phyloP scores from a whole-genome alignment of 2,329 filamentous ascomycete species.

The Scedosporium boydii region DNA sequence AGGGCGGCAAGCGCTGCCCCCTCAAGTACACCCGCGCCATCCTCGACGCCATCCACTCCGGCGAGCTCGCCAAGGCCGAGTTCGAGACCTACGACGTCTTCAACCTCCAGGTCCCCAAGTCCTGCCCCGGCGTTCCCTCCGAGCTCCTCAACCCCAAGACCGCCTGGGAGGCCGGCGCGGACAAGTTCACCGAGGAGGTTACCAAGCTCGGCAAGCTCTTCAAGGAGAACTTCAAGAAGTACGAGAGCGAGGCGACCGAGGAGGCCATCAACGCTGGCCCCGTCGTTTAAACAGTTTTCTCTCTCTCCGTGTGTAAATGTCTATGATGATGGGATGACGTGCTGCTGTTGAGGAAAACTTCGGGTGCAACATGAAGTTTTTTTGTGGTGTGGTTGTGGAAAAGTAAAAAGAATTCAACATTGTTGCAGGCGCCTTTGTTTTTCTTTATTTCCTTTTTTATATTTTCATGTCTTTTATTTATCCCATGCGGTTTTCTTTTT shows the following conservation, averaged over 20 bases:
- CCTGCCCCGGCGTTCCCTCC: conserved; percentile 76
- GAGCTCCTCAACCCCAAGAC: conserved; percentile 93
- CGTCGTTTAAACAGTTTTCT: too few relatives aligned
- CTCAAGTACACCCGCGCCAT: conserved; percentile 98
- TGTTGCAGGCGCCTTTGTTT: background rate
- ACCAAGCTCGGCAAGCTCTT: conserved; percentile 85
- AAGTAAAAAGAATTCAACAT: conserved; percentile 1
- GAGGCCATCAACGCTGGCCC: conserved; percentile 60
- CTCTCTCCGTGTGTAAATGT: conserved; percentile 25
- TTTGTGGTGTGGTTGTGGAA: background rate
- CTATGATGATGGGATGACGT: background rate
- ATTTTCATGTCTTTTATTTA: background rate
- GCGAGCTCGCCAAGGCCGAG: conserved; percentile 84
- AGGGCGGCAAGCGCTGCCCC: conserved; percentile 92
- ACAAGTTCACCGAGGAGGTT: conserved; percentile 80
- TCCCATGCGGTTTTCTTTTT: background rate
- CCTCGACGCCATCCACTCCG: conserved; percentile 90
- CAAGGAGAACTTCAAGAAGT: conserved; percentile 97
- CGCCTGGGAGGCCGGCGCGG: conserved; percentile 75
- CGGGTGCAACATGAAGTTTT: background rate
- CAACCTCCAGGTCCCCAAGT: conserved; percentile 92
- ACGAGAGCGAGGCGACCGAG: conserved; percentile 70
- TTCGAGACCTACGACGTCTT: conserved; percentile 95
- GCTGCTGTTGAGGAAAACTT: background rate
- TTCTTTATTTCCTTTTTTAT: background rate